These are phyloP conservation scores for Acacia acuminata DNA, from an alignment of 306 rosid species.

Conservation along the genomic window DNA sequence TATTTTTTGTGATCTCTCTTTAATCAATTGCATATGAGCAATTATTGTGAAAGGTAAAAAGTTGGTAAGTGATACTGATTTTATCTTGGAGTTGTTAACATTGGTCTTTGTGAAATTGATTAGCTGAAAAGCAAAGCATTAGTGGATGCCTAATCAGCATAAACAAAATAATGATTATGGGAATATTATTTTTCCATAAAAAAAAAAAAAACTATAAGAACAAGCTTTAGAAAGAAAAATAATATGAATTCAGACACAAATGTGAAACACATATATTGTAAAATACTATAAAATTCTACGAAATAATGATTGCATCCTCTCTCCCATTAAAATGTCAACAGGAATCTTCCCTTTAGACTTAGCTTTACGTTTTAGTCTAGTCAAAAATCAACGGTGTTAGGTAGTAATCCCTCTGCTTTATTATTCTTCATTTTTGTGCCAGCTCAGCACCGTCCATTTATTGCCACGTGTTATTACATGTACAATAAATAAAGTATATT, in stretches of 20 bases:
- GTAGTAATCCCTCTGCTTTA: constrained; percentile 29
- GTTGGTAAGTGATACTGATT: neutral
- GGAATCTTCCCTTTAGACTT: constrained; percentile 32
- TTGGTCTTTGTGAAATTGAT: neutral
- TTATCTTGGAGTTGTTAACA: neutral
- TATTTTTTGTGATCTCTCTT: too few species aligned
- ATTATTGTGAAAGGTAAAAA: neutral
- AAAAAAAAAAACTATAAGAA: neutral
- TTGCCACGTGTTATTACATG: constrained; percentile 10
- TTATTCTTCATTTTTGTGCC: constrained; percentile 30
- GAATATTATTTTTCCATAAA: neutral
- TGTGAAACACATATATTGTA: neutral
- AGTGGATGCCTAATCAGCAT: constrained; percentile 45
- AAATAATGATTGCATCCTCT: constrained; percentile 24
- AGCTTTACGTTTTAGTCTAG: constrained; percentile 37
- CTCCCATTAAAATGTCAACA: constrained; percentile 41
- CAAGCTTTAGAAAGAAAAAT: neutral
- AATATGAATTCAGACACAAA: constrained; percentile 20
- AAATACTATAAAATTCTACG: neutral
- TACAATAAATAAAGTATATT: neutral
- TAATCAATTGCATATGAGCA: neutral
- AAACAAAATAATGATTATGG: neutral
- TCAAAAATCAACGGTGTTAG: constrained; percentile 44
- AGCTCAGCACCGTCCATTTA: constrained; percentile 29
- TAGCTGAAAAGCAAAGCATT: constrained; percentile 27